Evolutionary conservation across 169 alveolate species (phyloP).

Genomic region (Blepharisma undulans): DNA sequence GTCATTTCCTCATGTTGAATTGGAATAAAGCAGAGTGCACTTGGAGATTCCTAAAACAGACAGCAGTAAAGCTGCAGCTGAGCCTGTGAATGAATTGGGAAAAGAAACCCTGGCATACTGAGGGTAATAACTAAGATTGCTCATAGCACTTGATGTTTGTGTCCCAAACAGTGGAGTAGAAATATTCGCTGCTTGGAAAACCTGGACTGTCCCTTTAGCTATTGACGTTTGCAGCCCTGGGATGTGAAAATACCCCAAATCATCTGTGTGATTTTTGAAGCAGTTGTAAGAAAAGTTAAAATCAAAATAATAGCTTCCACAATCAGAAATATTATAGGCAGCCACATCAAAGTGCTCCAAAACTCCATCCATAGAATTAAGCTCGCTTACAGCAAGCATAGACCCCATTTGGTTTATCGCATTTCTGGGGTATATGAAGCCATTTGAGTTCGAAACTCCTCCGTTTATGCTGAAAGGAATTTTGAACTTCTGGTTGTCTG

Average conservation of each 20-base stretch:
- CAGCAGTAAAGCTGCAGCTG: neutral
- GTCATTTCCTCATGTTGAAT: neutral
- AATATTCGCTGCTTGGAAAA: neutral
- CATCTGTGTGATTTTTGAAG: neutral
- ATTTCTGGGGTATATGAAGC: neutral
- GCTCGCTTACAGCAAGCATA: neutral
- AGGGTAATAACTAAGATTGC: neutral
- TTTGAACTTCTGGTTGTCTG: neutral
- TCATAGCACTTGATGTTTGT: neutral
- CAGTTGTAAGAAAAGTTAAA: neutral
- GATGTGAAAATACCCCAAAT: neutral
- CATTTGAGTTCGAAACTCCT: neutral
- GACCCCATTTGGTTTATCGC: neutral
- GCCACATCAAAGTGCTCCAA: neutral
- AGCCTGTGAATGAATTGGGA: neutral
- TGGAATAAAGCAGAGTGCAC: neutral
- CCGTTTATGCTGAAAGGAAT: neutral
- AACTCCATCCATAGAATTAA: neutral
- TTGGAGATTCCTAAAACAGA: neutral
- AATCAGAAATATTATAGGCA: neutral
- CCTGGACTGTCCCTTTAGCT: neutral
- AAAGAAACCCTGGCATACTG: neutral
- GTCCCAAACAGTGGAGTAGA: neutral
- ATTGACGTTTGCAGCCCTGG: neutral
- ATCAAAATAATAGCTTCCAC: slow-evolving; percentile 24